Base-by-base conservation (phyloP, 345 rosid species). In the Iberis pinnata region DNA sequence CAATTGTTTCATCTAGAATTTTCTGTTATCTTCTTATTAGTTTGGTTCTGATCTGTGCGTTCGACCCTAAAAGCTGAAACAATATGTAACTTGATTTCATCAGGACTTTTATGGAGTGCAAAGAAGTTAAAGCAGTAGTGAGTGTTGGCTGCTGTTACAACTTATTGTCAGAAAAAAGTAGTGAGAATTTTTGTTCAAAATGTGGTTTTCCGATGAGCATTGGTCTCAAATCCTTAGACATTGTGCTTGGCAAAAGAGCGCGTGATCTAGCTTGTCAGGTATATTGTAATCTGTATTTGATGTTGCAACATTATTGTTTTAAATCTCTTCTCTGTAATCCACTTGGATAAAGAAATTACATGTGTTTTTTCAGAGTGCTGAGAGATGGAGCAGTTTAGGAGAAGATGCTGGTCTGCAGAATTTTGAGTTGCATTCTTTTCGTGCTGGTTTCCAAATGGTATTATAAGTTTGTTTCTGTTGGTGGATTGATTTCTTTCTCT, bases 221-320 rank as follows among this genome's bases (percentile, higher is more conserved):
- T 66, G 83, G 95, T 65, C 75, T 82, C 72, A 84, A 65, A 74
- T 71, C 74, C 72, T 43, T 40, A 22, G 72, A 73, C 13, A 63
- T 82, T 44, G 62, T 70, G 39, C 88, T 86, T 48, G 84, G 89
- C 27, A 86, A 79, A 72, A 76, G 63, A 69, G 64, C 81, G 0
- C 77, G 85, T 33, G 96, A 86, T 80, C 87, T 90, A 61, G 94
- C 92, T 70, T 90, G 98, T 73, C 98, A 90, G 95, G 98, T 89
- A 63, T 56, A 18, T 56, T 52, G 24, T 53, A 43, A 49, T 49
- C 40, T 32, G 45, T 49, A 42, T 18, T 12, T 11, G 31, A 57
- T 26, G 45, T 10, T 65, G 35, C 44, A 50, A 1, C 63, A 35
- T 24, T 49, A 22, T 10, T 41, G 51, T 41, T 31, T 22, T 19